Percentiles rank a stretch among this genome's conserved stretches.
phyloP scores from a whole-genome alignment of 1,139 yeast genomes.

The Nakaseomyces delphensis region DNA sequence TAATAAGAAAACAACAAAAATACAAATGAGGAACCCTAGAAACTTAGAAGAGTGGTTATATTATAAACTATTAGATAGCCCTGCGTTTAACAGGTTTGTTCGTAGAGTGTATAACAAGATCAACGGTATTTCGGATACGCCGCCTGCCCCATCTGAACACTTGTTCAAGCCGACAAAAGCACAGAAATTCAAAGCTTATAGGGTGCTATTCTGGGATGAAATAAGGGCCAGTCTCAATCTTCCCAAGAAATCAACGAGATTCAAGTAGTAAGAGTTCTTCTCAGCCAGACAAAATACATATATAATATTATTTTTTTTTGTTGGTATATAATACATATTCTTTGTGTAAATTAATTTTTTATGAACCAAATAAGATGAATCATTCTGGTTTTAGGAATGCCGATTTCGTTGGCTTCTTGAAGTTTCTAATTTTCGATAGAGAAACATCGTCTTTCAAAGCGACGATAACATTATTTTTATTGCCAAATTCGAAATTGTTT shows the following conservation, averaged over 20 bases:
- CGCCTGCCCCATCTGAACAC: constrained; percentile 25
- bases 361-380: too few relatives aligned
- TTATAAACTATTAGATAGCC: constrained; percentile 47
- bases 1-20: too few relatives aligned
- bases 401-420: constrained; percentile 48
- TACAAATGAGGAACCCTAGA: constrained; percentile 29
- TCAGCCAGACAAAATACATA: constrained; percentile 10
- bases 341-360: too few relatives aligned
- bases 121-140: constrained; percentile 43
- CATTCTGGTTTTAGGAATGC: constrained; percentile 10
- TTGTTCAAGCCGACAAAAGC: constrained; percentile 41
- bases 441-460: constrained; percentile 67
- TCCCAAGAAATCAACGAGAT: constrained; percentile 15
- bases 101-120: constrained; percentile 53
- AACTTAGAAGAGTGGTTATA: constrained; percentile 44
- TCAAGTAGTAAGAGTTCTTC: constrained; percentile 7
- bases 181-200: constrained; percentile 55
- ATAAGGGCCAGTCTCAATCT: constrained; percentile 46
- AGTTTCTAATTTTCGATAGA: constrained; percentile 47
- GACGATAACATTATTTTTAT: constrained; percentile 60
- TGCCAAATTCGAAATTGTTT: constrained; percentile 69
- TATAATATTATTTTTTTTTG: too few relatives aligned
- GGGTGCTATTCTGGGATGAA: constrained; percentile 58
- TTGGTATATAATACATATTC: too few relatives aligned
- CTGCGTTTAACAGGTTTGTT: constrained; percentile 62